Percentiles rank a stretch among this genome's conserved stretches.
Evolutionary conservation across 306 rosid species (phyloP).

Genomic region (Vigna angularis): DNA sequence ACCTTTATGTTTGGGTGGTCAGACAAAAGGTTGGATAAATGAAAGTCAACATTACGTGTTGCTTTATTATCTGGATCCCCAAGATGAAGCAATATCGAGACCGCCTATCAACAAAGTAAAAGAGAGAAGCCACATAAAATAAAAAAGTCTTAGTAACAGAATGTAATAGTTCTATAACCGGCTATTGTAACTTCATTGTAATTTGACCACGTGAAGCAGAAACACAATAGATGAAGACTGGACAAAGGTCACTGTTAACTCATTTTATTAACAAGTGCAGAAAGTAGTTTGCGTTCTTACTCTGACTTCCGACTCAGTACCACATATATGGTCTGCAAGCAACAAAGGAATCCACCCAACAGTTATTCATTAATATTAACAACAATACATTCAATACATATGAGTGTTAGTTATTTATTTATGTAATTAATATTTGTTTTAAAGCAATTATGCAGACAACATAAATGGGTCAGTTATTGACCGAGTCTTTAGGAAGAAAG

Average conservation of each 20-base stretch:
- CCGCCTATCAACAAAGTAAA: slow-evolving; percentile 5
- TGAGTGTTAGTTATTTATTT: background rate
- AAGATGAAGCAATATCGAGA: slow-evolving; percentile 61
- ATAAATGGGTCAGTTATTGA: no score
- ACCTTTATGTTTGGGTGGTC: slow-evolving; percentile 99
- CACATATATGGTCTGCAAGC: slow-evolving; percentile 69
- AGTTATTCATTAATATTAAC: background rate
- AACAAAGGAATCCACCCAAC: background rate
- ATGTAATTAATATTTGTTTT: no score
- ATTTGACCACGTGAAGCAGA: background rate
- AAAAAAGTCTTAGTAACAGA: slow-evolving; percentile 6
- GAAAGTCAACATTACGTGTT: slow-evolving; percentile 93
- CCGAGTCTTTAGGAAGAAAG: no score
- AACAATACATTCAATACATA: background rate
- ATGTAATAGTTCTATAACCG: slow-evolving; percentile 18
- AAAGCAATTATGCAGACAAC: no score
- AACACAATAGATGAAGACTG: slow-evolving; percentile 15
- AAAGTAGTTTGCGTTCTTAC: slow-evolving; percentile 87
- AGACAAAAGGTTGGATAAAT: slow-evolving; percentile 83
- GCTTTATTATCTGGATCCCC: slow-evolving; percentile 96
- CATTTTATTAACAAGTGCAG: slow-evolving; percentile 94
- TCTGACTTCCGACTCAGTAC: slow-evolving; percentile 93
- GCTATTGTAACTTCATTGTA: background rate
- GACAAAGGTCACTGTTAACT: slow-evolving; percentile 46
- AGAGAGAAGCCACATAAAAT: slow-evolving; percentile 2